These are phyloP conservation scores for Diaporthe australafricana DNA, from an alignment of 2,329 filamentous ascomycete genomes.

Conservation along the genomic window DNA sequence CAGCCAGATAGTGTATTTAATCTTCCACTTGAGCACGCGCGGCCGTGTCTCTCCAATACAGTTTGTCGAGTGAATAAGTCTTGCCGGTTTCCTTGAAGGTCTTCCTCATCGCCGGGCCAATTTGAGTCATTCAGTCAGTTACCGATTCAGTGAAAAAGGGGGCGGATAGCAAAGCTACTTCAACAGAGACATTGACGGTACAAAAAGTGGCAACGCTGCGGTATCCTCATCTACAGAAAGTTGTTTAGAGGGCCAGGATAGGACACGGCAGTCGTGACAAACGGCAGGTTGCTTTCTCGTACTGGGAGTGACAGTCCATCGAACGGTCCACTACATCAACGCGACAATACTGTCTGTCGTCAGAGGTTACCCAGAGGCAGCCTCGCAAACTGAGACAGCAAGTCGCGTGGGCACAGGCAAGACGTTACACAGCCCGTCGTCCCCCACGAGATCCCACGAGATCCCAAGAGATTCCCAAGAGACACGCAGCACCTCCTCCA, in stretches of 20 bases:
- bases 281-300: neutral
- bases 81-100: neutral
- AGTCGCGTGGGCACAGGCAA: neutral
- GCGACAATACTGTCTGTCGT: neutral
- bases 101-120: neutral
- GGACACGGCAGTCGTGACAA: neutral
- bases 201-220: neutral
- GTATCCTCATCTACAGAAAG: neutral
- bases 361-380: neutral
- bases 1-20: neutral
- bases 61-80: neutral
- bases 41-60: neutral
- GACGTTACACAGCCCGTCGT: neutral
- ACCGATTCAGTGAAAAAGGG: constrained; percentile 20
- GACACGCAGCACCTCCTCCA: neutral
- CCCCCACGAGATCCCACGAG: neutral
- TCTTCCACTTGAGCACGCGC: neutral
- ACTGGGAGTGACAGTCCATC: neutral
- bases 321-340: neutral
- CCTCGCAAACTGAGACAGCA: neutral
- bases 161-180: neutral
- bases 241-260: neutral
- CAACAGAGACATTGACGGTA: neutral
- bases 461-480: neutral
- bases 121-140: constrained; percentile 22